Conservation (phyloP, 2,329 filamentous ascomycete genomes). For the Aspergillus fumigatus region DNA sequence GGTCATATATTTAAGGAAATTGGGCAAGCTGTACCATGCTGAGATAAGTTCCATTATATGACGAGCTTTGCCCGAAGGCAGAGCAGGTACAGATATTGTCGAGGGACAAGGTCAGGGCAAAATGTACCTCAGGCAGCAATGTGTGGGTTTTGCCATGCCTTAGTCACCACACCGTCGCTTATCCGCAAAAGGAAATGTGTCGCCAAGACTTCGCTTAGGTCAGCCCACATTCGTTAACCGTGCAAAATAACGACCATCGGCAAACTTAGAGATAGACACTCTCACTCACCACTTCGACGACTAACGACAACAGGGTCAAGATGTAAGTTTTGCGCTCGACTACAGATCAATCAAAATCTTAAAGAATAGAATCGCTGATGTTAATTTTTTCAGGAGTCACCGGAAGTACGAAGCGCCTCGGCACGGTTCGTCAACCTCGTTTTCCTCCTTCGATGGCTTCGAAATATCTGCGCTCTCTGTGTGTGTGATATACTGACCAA, state of each 20-base stretch:
- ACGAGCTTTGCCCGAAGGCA: background rate
- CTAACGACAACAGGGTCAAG: constrained; percentile 47
- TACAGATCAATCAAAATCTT: background rate
- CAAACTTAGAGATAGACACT: constrained; percentile 37
- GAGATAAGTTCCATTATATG: background rate
- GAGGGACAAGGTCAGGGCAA: background rate
- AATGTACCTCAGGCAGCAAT: constrained; percentile 10
- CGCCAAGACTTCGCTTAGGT: constrained; percentile 37
- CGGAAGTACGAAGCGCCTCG: constrained; percentile 81
- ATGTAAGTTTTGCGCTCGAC: constrained; percentile 34
- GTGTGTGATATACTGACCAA: constrained; percentile 30
- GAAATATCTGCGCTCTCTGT: constrained; percentile 26
- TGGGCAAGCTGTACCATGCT: background rate
- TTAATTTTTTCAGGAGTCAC: constrained; percentile 46
- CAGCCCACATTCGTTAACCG: constrained; percentile 41
- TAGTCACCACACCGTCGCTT: constrained; percentile 9
- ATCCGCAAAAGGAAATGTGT: constrained; percentile 10
- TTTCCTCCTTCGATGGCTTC: constrained; percentile 45
- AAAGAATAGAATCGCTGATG: constrained; percentile 24
- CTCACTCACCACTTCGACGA: constrained; percentile 41
- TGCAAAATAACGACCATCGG: constrained; percentile 35
- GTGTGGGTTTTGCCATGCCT: background rate
- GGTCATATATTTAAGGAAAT: background rate
- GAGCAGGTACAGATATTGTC: no score
- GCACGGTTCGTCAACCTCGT: constrained; percentile 82